phyloP scores from a whole-genome alignment of 2,329 filamentous ascomycete species.

The Aspergillus tamarii region DNA sequence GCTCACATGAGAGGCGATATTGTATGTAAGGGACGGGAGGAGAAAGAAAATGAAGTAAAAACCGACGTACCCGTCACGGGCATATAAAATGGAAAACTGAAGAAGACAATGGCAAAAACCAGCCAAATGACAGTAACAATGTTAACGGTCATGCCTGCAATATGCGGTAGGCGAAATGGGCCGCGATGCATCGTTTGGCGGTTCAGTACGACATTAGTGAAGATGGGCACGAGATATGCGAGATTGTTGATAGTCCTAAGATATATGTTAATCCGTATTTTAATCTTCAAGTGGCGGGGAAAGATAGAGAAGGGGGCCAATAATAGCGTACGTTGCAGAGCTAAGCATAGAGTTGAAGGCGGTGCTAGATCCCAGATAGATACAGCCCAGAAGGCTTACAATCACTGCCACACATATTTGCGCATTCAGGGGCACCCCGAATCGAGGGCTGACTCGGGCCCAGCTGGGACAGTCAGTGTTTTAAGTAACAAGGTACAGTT shows the following conservation, averaged over 20 bases:
- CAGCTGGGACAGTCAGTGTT: slow-evolving; percentile 34
- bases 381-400: slow-evolving; percentile 61
- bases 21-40: background rate
- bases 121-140: slow-evolving; percentile 52
- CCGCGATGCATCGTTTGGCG: slow-evolving; percentile 49
- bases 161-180: slow-evolving; percentile 48
- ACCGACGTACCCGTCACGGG: slow-evolving; percentile 33
- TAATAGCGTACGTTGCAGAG: slow-evolving; percentile 23
- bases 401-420: slow-evolving; percentile 54
- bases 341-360: slow-evolving; percentile 63
- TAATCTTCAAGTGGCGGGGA: background rate
- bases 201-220: slow-evolving; percentile 50
- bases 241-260: slow-evolving; percentile 51
- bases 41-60: background rate
- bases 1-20: background rate
- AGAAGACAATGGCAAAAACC: slow-evolving; percentile 54
- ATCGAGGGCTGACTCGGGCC: slow-evolving; percentile 47
- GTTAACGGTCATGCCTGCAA: slow-evolving; percentile 49
- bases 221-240: slow-evolving; percentile 51
- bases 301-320: background rate
- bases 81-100: slow-evolving; percentile 47
- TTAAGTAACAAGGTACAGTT: background rate
- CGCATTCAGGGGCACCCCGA: slow-evolving; percentile 57
- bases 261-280: background rate
- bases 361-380: slow-evolving; percentile 68